These are phyloP conservation scores for Withania somnifera DNA, from an alignment of 305 asterid genomes.

Conservation along the genomic window DNA sequence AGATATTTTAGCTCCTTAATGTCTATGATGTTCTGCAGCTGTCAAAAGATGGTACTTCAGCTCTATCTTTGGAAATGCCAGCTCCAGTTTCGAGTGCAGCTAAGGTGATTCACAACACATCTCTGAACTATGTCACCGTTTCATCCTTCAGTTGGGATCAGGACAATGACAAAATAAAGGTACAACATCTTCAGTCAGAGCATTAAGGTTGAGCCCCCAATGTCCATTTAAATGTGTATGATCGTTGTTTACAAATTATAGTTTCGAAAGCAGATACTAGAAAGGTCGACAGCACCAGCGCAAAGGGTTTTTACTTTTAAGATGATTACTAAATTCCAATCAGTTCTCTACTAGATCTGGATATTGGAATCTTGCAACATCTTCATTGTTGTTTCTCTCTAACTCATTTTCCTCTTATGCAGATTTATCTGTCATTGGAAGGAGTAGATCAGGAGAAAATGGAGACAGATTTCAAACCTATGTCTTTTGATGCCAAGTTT, in stretches of 20 bases:
- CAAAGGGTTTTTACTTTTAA: neutral
- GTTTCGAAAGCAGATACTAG: neutral
- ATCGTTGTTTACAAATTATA: neutral
- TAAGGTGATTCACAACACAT: constrained; percentile 17
- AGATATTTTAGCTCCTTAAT: neutral
- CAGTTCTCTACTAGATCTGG: neutral
- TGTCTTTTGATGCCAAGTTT: constrained; percentile 57
- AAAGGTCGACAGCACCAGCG: neutral
- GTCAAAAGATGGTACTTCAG: constrained; percentile 27
- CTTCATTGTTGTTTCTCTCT: neutral
- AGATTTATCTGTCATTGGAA: constrained; percentile 74
- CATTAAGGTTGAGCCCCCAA: neutral
- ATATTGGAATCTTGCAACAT: neutral
- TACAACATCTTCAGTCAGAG: neutral
- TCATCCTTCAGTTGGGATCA: constrained; percentile 94
- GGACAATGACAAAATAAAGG: constrained; percentile 73
- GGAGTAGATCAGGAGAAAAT: constrained; percentile 67
- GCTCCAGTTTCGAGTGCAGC: constrained; percentile 25
- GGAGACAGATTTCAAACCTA: constrained; percentile 50
- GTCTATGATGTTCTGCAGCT: constrained; percentile 18
- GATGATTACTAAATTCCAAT: neutral
- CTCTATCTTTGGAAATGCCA: constrained; percentile 15
- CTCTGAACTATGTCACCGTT: constrained; percentile 40
- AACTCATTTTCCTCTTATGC: neutral
- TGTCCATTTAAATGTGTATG: neutral